phyloP scores from a whole-genome alignment of 129 eudicot species.

The Apium graveolens region DNA sequence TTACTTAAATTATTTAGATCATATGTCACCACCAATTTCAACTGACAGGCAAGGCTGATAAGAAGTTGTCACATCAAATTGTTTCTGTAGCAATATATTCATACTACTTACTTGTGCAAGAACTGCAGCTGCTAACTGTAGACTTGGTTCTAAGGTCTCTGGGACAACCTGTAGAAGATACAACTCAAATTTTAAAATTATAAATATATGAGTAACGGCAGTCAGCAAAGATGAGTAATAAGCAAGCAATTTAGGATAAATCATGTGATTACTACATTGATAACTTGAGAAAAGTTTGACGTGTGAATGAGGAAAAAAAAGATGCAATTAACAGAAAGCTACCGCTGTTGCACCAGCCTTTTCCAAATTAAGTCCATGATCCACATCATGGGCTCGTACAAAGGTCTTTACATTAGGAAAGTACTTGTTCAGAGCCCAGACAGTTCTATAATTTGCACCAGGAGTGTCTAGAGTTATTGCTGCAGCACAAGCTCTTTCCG shows the following conservation, averaged over 20 bases:
- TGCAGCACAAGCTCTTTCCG: conserved; percentile 96
- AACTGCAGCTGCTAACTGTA: conserved; percentile 96
- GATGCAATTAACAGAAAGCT: conserved; percentile 19
- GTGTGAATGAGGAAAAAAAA: background rate
- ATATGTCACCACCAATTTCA: background rate
- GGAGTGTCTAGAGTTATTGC: conserved; percentile 92
- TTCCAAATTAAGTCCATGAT: conserved; percentile 96
- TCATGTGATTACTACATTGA: background rate
- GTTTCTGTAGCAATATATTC: background rate
- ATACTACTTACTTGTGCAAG: conserved; percentile 78
- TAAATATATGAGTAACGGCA: background rate
- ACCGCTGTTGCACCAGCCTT: conserved; percentile 99
- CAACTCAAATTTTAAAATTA: conserved; percentile 8
- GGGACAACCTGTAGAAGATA: conserved; percentile 71
- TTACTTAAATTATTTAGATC: background rate
- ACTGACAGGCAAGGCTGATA: background rate
- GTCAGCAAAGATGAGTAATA: background rate
- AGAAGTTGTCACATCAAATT: conserved; percentile 1
- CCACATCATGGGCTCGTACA: conserved; percentile 99
- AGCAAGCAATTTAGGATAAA: background rate
- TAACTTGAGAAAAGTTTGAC: background rate
- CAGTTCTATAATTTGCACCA: conserved; percentile 97
- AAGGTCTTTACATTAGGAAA: conserved; percentile 94
- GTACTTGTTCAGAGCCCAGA: conserved; percentile 96
- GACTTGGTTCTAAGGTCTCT: conserved; percentile 96